Conservation (phyloP, 2,329 filamentous ascomycete genomes). For the Emergomyces orientalis region DNA sequence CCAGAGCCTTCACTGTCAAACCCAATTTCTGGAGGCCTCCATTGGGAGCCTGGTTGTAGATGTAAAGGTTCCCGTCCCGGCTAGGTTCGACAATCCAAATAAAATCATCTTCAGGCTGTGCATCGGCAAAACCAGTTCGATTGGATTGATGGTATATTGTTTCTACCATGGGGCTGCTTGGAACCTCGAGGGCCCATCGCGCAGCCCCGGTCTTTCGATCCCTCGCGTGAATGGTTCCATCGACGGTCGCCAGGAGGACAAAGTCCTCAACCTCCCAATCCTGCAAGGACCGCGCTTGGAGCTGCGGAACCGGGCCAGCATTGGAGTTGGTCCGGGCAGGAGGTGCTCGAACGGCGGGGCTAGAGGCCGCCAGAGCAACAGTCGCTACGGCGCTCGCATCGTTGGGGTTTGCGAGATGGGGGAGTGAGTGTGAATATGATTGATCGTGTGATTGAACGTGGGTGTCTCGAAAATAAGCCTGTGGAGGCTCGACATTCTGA, state of each 20-base stretch:
- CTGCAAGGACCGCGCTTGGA: slow-evolving; percentile 91
- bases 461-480: slow-evolving; percentile 17
- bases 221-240: slow-evolving; percentile 87
- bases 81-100: slow-evolving; percentile 93
- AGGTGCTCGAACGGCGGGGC: slow-evolving; percentile 87
- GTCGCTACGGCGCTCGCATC: slow-evolving; percentile 95
- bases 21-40: slow-evolving; percentile 40
- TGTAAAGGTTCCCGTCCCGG: slow-evolving; percentile 75
- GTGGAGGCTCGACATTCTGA: slow-evolving; percentile 17
- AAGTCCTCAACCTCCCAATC: slow-evolving; percentile 99
- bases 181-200: slow-evolving; percentile 73
- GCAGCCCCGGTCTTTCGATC: slow-evolving; percentile 77
- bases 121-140: slow-evolving; percentile 50
- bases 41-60: slow-evolving; percentile 61
- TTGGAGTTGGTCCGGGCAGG: slow-evolving; percentile 59
- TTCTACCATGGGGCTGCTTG: slow-evolving; percentile 78
- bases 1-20: slow-evolving; percentile 60
- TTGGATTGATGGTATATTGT: slow-evolving; percentile 71
- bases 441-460: slow-evolving; percentile 11
- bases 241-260: slow-evolving; percentile 98
- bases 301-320: slow-evolving; percentile 67
- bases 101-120: slow-evolving; percentile 65
- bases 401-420: slow-evolving; percentile 24
- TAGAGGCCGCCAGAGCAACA: slow-evolving; percentile 77
- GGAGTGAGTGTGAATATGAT: slow-evolving; percentile 5